These are phyloP conservation scores for Lophiotrema nucula DNA, from an alignment of 495 filamentous ascomycete species.

Conservation along the genomic window DNA sequence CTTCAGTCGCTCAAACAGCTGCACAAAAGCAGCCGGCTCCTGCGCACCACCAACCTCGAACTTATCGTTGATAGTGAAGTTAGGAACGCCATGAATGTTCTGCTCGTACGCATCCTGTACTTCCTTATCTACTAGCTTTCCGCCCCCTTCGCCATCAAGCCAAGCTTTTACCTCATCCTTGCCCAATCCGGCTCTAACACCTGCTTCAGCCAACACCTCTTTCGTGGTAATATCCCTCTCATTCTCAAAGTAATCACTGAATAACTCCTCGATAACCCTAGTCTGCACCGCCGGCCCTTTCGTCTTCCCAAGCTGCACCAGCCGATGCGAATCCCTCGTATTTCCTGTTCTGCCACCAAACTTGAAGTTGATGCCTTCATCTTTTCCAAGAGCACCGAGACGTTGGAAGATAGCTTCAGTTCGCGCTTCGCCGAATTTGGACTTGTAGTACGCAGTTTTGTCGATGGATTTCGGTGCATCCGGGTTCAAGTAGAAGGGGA, in stretches of 20 bases:
- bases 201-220: conserved; percentile 59
- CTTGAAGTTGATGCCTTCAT: conserved; percentile 69
- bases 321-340: conserved; percentile 71
- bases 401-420: conserved; percentile 55
- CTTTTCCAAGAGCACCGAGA: conserved; percentile 56
- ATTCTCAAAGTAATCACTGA: conserved; percentile 73
- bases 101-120: conserved; percentile 57
- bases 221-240: conserved; percentile 72
- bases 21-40: conserved; percentile 41
- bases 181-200: conserved; percentile 62
- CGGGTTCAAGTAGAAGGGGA: conserved; percentile 79
- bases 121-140: conserved; percentile 68
- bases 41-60: conserved; percentile 42
- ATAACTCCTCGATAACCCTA: conserved; percentile 65
- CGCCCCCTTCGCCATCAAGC: conserved; percentile 63
- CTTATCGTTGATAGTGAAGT: conserved; percentile 54
- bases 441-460: conserved; percentile 55
- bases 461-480: conserved; percentile 55
- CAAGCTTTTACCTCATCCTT: conserved; percentile 58
- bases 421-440: conserved; percentile 61
- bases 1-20: conserved; percentile 42
- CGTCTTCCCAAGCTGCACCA: conserved; percentile 67
- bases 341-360: conserved; percentile 73
- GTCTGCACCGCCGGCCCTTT: conserved; percentile 58
- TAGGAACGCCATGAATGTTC: conserved; percentile 69